phyloP scores from a whole-genome alignment of 2,329 filamentous ascomycete genomes.

The Paramyrothecium sp. region DNA sequence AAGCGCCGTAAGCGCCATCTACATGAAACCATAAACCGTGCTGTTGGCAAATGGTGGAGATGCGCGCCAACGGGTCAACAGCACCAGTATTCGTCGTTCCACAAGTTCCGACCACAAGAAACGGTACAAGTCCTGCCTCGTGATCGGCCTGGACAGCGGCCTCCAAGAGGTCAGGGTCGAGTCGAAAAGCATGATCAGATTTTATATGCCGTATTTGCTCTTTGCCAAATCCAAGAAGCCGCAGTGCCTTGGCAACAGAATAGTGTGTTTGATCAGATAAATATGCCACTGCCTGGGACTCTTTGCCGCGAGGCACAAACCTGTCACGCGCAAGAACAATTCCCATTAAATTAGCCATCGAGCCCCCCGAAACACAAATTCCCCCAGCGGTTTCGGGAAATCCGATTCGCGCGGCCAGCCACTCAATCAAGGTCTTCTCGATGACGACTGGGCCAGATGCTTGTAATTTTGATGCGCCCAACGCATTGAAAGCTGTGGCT shows the following conservation, averaged over 20 bases:
- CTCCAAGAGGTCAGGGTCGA: constrained; percentile 3
- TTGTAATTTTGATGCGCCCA: constrained; percentile 16
- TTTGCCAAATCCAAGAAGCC: constrained; percentile 8
- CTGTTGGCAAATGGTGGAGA: constrained; percentile 6
- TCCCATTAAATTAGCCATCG: constrained; percentile 22
- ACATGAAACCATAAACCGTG: constrained; percentile 19
- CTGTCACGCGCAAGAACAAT: constrained; percentile 17
- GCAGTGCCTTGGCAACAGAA: constrained; percentile 11
- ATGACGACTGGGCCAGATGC: constrained; percentile 17
- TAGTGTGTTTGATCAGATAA: constrained; percentile 15
- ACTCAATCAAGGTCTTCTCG: constrained; percentile 20
- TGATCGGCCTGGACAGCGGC: constrained; percentile 7
- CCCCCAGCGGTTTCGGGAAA: constrained; percentile 15
- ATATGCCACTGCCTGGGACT: constrained; percentile 10
- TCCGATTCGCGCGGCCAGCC: constrained; percentile 13
- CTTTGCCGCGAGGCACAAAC: constrained; percentile 9
- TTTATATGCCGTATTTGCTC: constrained; percentile 8
- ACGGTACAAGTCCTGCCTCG: constrained; percentile 8
- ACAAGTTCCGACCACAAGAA: constrained; percentile 11
- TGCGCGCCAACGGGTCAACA: constrained; percentile 9
- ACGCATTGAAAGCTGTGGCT: constrained; percentile 16
- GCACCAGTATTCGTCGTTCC: constrained; percentile 13
- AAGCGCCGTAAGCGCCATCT: constrained; percentile 21
- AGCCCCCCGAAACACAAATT: constrained; percentile 20
- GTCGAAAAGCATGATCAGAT: constrained; percentile 5